Evolutionary conservation across 2,329 filamentous ascomycete genomes (phyloP), one percentile per base, ranked within the genome.

Genomic region (Fusarium hainanense): DNA sequence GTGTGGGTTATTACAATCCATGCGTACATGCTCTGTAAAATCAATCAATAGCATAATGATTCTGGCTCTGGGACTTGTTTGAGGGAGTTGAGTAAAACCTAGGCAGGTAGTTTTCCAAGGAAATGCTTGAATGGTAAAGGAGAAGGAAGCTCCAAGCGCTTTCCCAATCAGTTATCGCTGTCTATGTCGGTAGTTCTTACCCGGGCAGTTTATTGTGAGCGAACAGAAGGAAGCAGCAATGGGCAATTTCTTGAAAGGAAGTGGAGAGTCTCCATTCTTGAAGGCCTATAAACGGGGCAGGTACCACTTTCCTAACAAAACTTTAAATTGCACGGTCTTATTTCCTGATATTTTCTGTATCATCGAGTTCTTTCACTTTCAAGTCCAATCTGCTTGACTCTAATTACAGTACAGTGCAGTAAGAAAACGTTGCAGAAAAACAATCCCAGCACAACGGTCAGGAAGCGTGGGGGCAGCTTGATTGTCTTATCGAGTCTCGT

Each of bases 381-480:
- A 46, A 37, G n/a, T 28, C 16, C 27, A 23, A 43, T 32, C 40
- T 46, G 23, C 48, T 21, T 18, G 20, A 13, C 20, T 16, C 23
- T 23, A 30, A 14, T 30, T 14, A 30, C 28, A 12, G 12, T 30
- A 18, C n/a, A 54, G 16, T 23, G n/a, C 43, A 7, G 14, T 13
- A n/a, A n/a, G 18, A 23, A 50, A 28, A 28, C 23, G 23, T 48
- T n/a, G 54, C 55, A 63, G n/a, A 20, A 54, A 48, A 68, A 62
- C 55, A 59, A 59, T 74, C 65, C 69, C 71, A 65, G 55, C 46
- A 54, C 59, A 42, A 60, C 56, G 69, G 71, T 55, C 56, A 57
- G 58, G 59, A 49, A 54, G 58, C 56, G 58, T 54, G 62, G 57
- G 67, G 64, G 55, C 55, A 54, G 42, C 37, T 46, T 66, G 61